Evolutionary conservation across 2,329 filamentous ascomycete genomes (phyloP), one percentile per base, ranked within the genome.

Genomic region (Sporothrix humicola): DNA sequence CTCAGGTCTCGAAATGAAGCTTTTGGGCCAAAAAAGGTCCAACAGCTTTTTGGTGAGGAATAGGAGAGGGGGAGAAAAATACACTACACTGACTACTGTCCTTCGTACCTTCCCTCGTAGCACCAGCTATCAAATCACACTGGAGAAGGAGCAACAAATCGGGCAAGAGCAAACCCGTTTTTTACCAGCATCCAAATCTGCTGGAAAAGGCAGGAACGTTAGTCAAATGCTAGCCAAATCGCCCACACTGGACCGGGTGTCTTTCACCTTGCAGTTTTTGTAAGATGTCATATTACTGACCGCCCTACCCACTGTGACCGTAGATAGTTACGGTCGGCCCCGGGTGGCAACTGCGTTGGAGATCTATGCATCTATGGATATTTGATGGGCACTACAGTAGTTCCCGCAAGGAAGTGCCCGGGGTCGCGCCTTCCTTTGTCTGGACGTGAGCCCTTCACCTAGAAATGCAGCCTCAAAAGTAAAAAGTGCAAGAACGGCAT

Each of bases 391-490:
- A 65, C 65, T 74, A 74, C 73, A 42, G 65, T 74, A 74, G 73
- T 46, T 56, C 26, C 73, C 73, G 70, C 56, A 31, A 69, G 73
- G 73, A 69, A 73, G 69, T 50, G 61, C 61, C 73, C 73, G 73
- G 17, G 61, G 52, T 61, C 59, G 69, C 52, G 69, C 73, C 44
- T 72, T 72, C 56, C 69, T 69, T 46, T 61, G 52, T 74, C 44
- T 63, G 26, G 59, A 26, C 42, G n/a, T 48, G 42, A 20, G 20
- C 37, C 42, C n/a, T 46, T 20, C 26, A 59, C n/a, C 59, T 10
- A 46, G n/a, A 17, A 50, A 56, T 73, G 23, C 9, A 50, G 31
- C 26, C 44, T 61, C 26, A 50, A 26, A 42, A 12, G 13, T 4
- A 52, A 48, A 44, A 56, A 56, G 37, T n/a, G 20, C 26, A 68